These are phyloP conservation scores for Suhomyces wounanorum DNA, from an alignment of 1,139 yeast species.

Conservation along the genomic window DNA sequence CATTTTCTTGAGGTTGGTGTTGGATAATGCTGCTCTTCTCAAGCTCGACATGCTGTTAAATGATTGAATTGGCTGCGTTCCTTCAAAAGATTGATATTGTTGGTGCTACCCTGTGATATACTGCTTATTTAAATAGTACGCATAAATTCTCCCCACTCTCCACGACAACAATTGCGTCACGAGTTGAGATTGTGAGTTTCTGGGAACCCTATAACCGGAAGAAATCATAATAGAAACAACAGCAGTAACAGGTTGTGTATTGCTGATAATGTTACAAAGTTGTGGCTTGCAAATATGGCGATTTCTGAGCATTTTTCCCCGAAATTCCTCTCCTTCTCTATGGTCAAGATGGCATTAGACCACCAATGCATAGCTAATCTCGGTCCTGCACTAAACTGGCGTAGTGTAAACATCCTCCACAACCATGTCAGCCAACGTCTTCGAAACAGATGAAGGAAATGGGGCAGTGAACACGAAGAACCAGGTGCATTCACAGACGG, in stretches of 20 bases:
- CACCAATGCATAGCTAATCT: background rate
- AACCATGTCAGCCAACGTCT: constrained; percentile 17
- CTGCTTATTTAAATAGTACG: background rate
- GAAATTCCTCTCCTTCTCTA: background rate
- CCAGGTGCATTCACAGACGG: constrained; percentile 6
- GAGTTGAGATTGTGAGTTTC: background rate
- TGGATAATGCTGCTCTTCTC: constrained; percentile 25
- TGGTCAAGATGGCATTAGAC: background rate
- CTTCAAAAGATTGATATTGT: background rate
- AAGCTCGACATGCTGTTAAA: constrained; percentile 20
- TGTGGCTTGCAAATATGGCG: too few species aligned
- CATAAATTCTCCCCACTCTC: background rate
- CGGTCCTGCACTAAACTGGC: background rate
- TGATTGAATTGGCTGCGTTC: background rate
- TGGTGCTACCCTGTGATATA: background rate
- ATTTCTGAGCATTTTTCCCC: background rate
- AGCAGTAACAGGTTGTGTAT: too few species aligned
- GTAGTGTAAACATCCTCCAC: constrained; percentile 1
- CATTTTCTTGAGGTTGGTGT: constrained; percentile 20
- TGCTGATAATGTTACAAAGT: too few species aligned
- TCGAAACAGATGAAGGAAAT: constrained; percentile 14
- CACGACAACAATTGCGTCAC: constrained; percentile 2
- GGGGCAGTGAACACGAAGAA: constrained; percentile 9
- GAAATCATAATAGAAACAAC: too few species aligned
- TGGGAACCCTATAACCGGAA: background rate